Conservation (phyloP, 2,329 filamentous ascomycete genomes). For the Nemania serpens region DNA sequence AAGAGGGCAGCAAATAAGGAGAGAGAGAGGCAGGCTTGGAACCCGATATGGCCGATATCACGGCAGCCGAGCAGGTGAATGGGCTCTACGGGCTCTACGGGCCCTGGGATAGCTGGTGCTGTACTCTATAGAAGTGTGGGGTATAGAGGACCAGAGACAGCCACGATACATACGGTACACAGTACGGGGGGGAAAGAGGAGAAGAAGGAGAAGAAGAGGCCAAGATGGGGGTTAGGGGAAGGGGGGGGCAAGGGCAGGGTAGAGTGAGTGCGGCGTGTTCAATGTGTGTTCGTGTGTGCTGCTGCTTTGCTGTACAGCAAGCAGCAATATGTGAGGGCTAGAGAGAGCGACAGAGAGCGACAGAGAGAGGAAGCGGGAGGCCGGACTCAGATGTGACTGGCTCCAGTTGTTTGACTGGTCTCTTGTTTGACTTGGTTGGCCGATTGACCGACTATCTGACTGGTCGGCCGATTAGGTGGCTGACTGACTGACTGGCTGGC, state of each 20-base stretch:
- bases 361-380: conserved; percentile 7
- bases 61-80: conserved; percentile 32
- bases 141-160: conserved; percentile 22
- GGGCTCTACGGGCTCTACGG: conserved; percentile 20
- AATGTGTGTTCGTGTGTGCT: conserved; percentile 25
- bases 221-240: conserved; percentile 12
- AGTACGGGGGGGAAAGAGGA: conserved; percentile 3
- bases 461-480: background rate
- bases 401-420: no score
- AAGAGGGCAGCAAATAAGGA: conserved; percentile 42
- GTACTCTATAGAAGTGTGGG: conserved; percentile 27
- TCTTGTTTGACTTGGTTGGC: background rate
- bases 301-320: background rate
- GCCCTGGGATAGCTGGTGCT: conserved; percentile 23
- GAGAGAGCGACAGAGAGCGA: background rate
- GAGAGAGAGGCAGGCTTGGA: conserved; percentile 33
- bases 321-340: background rate
- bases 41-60: conserved; percentile 41
- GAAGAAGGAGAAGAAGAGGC: background rate
- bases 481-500: background rate
- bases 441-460: background rate
- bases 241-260: background rate
- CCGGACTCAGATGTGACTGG: no score
- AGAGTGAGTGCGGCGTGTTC: background rate
- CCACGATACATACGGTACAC: conserved; percentile 19